Base-by-base conservation (phyloP, 2,329 filamentous ascomycete species). In the Penicillium sclerotigenum region DNA sequence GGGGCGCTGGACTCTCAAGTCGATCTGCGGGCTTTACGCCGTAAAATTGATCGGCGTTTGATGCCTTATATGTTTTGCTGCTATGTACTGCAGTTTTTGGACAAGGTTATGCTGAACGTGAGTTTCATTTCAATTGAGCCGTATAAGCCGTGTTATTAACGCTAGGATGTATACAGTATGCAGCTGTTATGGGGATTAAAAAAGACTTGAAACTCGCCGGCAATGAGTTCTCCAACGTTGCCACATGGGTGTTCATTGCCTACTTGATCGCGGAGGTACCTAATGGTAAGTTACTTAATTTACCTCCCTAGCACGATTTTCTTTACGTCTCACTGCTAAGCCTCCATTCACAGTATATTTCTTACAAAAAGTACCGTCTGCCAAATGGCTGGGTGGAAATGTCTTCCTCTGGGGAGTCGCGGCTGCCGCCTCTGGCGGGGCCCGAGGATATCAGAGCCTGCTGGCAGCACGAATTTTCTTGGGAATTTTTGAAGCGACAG, bases 121-220 rank as follows among this genome's bases (percentile, higher is more conserved):
- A 54, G 65, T 62, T 34, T 29, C 8, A 22, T 36, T 33, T 16
- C 14, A 10, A 13, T 22, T 8, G 24, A 18, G 7, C n/a, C 29
- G 16, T 33, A 29, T 18, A 7, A 9, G 9, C n/a, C 20, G 18
- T 36, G 6, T n/a, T 7, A 11, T 34, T 56, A 49, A 50, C 11
- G 16, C 11, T 20, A 28, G n/a, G 29, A 36, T 42, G 5, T 31
- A 10, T 10, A n/a, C 33, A 63, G 63, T 65, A 87, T 65, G 83
- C 83, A 11, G 81, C 81, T 49, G 83, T 87, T 36, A 87, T 87
- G 84, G 83, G 83, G 6, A 69, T 88, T 6, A 75, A 70, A 28
- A 71, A 77, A 56, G 82, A 85, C 47, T 76, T 84, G 2, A 72
- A 78, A 1, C 75, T 87, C 14, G 66, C 69, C 11, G 80, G 80